Conservation (phyloP, 139 green algal genomes). For the Ulvella scutata region DNA sequence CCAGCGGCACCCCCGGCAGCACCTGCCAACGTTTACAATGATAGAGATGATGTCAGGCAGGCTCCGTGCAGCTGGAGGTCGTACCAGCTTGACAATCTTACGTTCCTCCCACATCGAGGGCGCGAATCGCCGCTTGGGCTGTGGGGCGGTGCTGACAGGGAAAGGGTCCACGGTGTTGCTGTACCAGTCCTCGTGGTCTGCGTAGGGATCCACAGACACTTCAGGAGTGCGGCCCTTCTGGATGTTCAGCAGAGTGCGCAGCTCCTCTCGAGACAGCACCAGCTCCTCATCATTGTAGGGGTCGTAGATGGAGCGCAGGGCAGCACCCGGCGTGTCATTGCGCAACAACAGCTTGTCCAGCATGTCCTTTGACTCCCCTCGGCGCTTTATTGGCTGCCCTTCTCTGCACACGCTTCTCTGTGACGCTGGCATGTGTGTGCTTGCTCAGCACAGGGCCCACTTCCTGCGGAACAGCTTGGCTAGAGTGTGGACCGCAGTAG, state of each 20-base stretch:
- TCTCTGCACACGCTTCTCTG: background rate
- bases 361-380: slow-evolving; percentile 26
- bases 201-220: slow-evolving; percentile 40
- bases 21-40: background rate
- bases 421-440: too few species aligned
- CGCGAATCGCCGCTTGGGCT: slow-evolving; percentile 91
- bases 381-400: background rate
- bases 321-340: slow-evolving; percentile 38
- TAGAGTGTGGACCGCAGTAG: too few species aligned
- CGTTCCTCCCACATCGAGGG: slow-evolving; percentile 94
- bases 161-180: slow-evolving; percentile 47
- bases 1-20: background rate
- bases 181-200: slow-evolving; percentile 51
- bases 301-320: slow-evolving; percentile 80
- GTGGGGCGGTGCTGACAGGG: slow-evolving; percentile 62
- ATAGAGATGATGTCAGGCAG: background rate
- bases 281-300: slow-evolving; percentile 97
- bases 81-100: slow-evolving; percentile 51
- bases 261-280: slow-evolving; percentile 57
- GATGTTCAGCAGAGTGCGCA: slow-evolving; percentile 83
- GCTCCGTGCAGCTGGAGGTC: background rate
- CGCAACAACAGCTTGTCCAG: slow-evolving; percentile 60
- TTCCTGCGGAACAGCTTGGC: too few species aligned
- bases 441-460: too few species aligned
- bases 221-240: slow-evolving; percentile 78